Evolutionary conservation across 345 rosid genomes (phyloP).

Genomic region (Triadica sebifera): DNA sequence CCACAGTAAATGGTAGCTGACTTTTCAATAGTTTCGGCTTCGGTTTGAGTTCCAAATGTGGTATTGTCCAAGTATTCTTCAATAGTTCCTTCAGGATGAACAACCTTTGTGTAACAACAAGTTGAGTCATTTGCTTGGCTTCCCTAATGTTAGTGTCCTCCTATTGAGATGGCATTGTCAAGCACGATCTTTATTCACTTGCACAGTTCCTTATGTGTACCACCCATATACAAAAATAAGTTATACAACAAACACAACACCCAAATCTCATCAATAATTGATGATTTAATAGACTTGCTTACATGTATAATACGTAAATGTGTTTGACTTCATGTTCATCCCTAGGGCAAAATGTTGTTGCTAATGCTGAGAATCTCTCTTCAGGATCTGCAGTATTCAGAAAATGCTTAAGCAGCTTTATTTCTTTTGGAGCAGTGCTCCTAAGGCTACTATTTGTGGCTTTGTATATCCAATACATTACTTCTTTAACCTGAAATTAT

Average conservation of each 20-base stretch:
- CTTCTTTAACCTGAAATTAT: slow-evolving; percentile 68
- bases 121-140: slow-evolving; percentile 77
- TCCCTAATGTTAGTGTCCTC: slow-evolving; percentile 83
- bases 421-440: slow-evolving; percentile 86
- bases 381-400: slow-evolving; percentile 90
- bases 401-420: slow-evolving; percentile 75
- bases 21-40: slow-evolving; percentile 29
- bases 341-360: slow-evolving; percentile 80
- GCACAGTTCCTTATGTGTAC: slow-evolving; percentile 88
- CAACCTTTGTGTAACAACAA: slow-evolving; percentile 83
- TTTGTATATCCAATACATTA: slow-evolving; percentile 76
- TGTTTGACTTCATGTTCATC: slow-evolving; percentile 68
- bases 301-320: slow-evolving; percentile 77
- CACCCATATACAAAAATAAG: slow-evolving; percentile 22
- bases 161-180: slow-evolving; percentile 68
- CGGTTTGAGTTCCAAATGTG: slow-evolving; percentile 4
- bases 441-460: slow-evolving; percentile 81
- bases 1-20: no score
- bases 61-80: slow-evolving; percentile 65
- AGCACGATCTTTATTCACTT: slow-evolving; percentile 90
- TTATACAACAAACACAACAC: background rate
- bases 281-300: slow-evolving; percentile 24
- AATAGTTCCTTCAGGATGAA: slow-evolving; percentile 73
- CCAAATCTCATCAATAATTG: background rate
- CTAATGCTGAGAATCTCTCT: slow-evolving; percentile 90